Base-by-base conservation (phyloP, 257 asterid genomes). In the Paulownia fortunei region DNA sequence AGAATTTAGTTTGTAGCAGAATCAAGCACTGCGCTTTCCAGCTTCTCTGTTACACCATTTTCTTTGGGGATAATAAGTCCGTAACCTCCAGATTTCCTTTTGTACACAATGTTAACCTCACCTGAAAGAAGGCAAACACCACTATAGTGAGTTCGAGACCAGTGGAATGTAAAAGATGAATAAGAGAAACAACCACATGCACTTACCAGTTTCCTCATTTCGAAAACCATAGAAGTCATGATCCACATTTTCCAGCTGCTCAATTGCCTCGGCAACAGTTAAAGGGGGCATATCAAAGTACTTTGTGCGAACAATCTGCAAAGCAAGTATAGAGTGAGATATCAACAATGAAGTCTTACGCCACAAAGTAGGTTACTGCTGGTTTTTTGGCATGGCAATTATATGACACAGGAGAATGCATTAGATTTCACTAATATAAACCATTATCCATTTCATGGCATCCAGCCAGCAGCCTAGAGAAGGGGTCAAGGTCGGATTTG, bases 281-380 rank as follows among this genome's bases (percentile, higher is more conserved):
- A 96, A 80, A 13, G 98, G 96, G 13, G 97, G 97, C 99, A 93
- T 96, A 65, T 92, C 98, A 58, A 96, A 93, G 91, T 88, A 92
- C 85, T 93, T 93, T 52, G 89, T 89, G 12, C 98, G 93, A 44
- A 93, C 95, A 64, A 94, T 79, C 99, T 94, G 91, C 76, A 84
- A 15, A 13, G 49, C 60, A 51, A 52, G 24, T 30, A 19, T 36
- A 30, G 39, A 36, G 3, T 34, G 11, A 74, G 72, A 39, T 7
- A 39, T 65, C 65, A 15, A 59, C 66, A 3, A 12, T 26, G 9
- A 10, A 8, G 66, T 27, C 15, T 59, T 12, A 23, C 5, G 23
- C 27, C 11, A 19, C 63, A 56, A 9, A 46, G 4, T 44, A 30
- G 3, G 36, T 10, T 15, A 5, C 42, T 16, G 36, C 36, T 30